Evolutionary conservation across 441 rosid species (phyloP), one percentile per base, ranked within the genome.

Genomic region (Breynia disticha): DNA sequence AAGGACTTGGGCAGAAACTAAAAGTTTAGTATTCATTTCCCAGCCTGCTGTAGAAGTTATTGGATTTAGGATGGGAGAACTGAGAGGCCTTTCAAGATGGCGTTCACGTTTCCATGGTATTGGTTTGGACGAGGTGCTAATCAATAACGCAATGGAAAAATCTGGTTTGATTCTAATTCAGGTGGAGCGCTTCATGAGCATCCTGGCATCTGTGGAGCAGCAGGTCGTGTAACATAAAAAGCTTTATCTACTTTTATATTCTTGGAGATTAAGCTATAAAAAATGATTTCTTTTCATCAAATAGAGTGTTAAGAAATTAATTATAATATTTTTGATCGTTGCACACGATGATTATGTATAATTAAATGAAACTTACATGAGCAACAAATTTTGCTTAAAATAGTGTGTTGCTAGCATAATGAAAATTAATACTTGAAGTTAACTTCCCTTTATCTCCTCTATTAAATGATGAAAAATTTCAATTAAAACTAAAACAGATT

Each of bases 11-110:
- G 60, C 57, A 63, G 57, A 72, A 64, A 63, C 74, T 71, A 59
- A 68, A 57, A 47, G 69, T 24, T 24, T 39, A 8, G 39, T 63
- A 52, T 68, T 62, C 66, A 60, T 72, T 72, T 77, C 67, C 55
- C 77, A 91, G 98, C 98, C 96, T 67, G 89, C 98, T 56, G 95
- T 90, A 78, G 98, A 91, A 72, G 85, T 84, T 55, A 86, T 91
- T 61, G 90, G 83, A 62, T 91, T 91, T 57, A 84, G 96, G 73
- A 76, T 91, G 83, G 98, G 95, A 71, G 96, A 91, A 75, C 76
- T 91, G 53, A 80, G 79, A 75, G 95, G 95, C 46, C 90, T 86
- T 66, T 91, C 96, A 46, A 80, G 87, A 76, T 91, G 98, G 96
- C 93, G 81, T 64, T 84, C 95, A 60, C 84, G 81, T 38, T 88